Evolutionary conservation across 2,329 filamentous ascomycete genomes (phyloP).

Genomic region (Sphaerostilbella broomeana): DNA sequence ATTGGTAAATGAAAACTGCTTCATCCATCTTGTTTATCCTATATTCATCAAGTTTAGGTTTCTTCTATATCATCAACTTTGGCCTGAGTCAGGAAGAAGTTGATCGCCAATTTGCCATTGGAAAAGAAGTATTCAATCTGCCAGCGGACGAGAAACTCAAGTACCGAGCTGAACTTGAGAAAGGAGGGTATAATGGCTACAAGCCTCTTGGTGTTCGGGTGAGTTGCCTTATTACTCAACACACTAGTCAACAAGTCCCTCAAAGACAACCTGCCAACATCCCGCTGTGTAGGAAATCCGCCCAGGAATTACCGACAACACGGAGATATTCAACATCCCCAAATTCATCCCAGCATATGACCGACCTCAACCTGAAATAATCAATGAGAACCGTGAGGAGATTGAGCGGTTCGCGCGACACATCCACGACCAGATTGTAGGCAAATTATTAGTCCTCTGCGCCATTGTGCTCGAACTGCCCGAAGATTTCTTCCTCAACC

Average conservation of each 20-base stretch:
- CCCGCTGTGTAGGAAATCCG: conserved; percentile 21
- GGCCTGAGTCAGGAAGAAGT: conserved; percentile 55
- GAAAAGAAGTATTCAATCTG: conserved; percentile 50
- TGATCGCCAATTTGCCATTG: conserved; percentile 55
- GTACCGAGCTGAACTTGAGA: conserved; percentile 43
- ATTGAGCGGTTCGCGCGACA: conserved; percentile 31
- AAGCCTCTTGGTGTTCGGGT: conserved; percentile 38
- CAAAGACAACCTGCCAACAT: background rate
- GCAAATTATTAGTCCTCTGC: conserved; percentile 30
- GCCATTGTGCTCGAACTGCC: conserved; percentile 50
- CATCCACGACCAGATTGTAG: conserved; percentile 27
- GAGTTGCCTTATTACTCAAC: no score
- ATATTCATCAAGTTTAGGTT: conserved; percentile 26
- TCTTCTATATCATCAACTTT: conserved; percentile 60
- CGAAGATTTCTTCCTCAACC: conserved; percentile 46
- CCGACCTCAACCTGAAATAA: conserved; percentile 27
- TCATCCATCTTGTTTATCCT: background rate
- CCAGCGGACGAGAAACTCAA: conserved; percentile 53
- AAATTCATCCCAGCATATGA: conserved; percentile 32
- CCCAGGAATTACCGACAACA: conserved; percentile 31
- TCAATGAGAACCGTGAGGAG: conserved; percentile 23
- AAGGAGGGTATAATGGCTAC: conserved; percentile 52
- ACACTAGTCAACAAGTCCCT: background rate
- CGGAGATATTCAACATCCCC: conserved; percentile 35
- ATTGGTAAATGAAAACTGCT: conserved; percentile 20